phyloP scores from a whole-genome alignment of 2,329 filamentous ascomycete species.

The Stenocarpella maydis region DNA sequence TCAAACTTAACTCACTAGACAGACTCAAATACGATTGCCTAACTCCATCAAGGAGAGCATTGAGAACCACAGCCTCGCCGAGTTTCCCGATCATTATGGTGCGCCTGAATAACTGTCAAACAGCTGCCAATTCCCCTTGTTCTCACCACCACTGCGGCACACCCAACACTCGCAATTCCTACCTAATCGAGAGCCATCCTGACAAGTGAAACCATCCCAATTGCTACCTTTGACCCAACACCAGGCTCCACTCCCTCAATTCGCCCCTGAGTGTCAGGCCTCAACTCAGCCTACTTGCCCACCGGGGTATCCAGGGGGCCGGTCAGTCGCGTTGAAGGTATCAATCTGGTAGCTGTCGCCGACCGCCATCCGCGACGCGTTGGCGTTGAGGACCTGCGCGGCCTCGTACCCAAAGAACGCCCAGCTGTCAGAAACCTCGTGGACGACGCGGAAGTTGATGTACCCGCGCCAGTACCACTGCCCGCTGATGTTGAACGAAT shows the following conservation, averaged over 20 bases:
- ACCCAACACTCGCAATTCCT: too few species aligned
- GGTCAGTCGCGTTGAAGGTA: not conserved
- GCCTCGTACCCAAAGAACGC: slow-evolving; percentile 39
- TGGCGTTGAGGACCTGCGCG: slow-evolving; percentile 27
- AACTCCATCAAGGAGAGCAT: too few species aligned
- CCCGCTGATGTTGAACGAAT: slow-evolving; percentile 36
- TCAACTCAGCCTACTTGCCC: not conserved
- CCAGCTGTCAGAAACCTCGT: slow-evolving; percentile 29
- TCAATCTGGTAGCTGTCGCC: not conserved
- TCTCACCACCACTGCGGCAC: too few species aligned
- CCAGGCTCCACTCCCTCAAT: not conserved
- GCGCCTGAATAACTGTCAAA: too few species aligned
- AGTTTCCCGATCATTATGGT: too few species aligned
- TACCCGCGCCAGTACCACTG: slow-evolving; percentile 38
- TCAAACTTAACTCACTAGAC: too few species aligned
- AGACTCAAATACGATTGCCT: too few species aligned
- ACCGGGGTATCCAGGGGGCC: not conserved
- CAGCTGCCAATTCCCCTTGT: too few species aligned
- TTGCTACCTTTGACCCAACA: not conserved
- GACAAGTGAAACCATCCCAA: too few species aligned
- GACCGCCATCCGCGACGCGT: not conserved
- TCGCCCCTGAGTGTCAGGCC: not conserved
- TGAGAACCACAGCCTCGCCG: too few species aligned
- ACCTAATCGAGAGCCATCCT: too few species aligned
- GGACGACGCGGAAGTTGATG: slow-evolving; percentile 38